phyloP scores from a whole-genome alignment of 2,329 filamentous ascomycete genomes.

The Rhynchosporium agropyri region DNA sequence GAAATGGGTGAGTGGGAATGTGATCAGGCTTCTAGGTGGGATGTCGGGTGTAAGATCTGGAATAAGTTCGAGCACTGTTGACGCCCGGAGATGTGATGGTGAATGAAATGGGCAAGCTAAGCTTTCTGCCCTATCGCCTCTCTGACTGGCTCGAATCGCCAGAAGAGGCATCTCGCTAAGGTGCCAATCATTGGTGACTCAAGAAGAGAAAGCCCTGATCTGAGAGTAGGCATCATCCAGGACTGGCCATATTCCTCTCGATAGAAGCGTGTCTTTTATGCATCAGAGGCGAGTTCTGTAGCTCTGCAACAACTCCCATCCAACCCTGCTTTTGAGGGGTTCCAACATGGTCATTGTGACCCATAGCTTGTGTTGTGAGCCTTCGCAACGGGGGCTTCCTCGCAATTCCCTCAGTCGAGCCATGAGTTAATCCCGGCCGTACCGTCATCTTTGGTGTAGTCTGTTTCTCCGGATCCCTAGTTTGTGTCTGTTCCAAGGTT shows the following conservation, averaged over 20 bases:
- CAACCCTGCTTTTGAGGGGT: slow-evolving; percentile 57
- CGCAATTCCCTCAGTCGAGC: slow-evolving; percentile 37
- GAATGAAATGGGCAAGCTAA: not conserved
- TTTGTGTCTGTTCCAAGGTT: slow-evolving; percentile 24
- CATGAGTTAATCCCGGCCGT: slow-evolving; percentile 34
- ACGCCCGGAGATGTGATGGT: not conserved
- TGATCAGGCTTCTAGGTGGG: not conserved
- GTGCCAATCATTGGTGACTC: slow-evolving; percentile 3
- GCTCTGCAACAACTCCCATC: slow-evolving; percentile 64
- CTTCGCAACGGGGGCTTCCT: slow-evolving; percentile 51
- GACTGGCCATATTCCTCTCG: slow-evolving; percentile 56
- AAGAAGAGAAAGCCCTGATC: not conserved
- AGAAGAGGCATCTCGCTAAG: not conserved
- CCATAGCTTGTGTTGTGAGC: slow-evolving; percentile 57
- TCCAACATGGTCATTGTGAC: slow-evolving; percentile 53
- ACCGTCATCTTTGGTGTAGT: slow-evolving; percentile 30
- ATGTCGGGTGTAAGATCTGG: not conserved
- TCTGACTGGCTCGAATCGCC: not conserved
- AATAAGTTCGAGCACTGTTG: not conserved
- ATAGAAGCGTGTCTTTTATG: slow-evolving; percentile 65
- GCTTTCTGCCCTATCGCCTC: not conserved
- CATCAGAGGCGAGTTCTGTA: slow-evolving; percentile 63
- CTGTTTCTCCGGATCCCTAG: slow-evolving; percentile 36
- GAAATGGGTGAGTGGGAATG: not conserved
- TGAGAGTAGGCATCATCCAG: slow-evolving; percentile 16